These are phyloP conservation scores for Colletotrichum destructivum DNA, from an alignment of 2,329 filamentous ascomycete genomes.

Conservation along the genomic window DNA sequence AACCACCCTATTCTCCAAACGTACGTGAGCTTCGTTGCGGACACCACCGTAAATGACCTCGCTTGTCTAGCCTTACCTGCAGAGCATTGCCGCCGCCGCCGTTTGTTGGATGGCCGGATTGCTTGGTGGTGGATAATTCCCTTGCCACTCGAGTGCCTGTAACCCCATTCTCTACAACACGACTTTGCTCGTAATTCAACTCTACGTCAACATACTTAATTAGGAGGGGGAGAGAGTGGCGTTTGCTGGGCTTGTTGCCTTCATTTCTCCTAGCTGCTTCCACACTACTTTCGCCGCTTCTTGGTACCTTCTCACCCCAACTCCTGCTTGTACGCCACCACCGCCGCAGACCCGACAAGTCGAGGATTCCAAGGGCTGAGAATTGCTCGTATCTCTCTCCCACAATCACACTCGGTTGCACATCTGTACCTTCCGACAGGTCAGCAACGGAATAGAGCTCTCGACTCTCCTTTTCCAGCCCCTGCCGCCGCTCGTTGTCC, in stretches of 20 bases:
- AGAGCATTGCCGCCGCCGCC: not conserved
- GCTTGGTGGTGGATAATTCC: constrained; percentile 4
- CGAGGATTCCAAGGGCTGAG: constrained; percentile 6
- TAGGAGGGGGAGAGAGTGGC: too few relatives aligned
- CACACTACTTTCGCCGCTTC: not conserved
- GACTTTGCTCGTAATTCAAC: not conserved
- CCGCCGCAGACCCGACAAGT: constrained; percentile 14
- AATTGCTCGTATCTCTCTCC: constrained; percentile 6
- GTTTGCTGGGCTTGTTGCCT: not conserved
- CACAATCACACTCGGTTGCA: not conserved
- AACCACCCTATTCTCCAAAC: not conserved
- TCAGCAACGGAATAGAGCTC: not conserved
- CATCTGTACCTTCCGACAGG: constrained; percentile 7
- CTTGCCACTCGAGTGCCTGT: constrained; percentile 13
- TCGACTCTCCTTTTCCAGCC: not conserved
- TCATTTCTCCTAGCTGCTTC: not conserved
- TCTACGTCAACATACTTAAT: not conserved
- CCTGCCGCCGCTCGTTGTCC: not conserved
- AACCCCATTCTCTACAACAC: not conserved
- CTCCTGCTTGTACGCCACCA: constrained; percentile 9
- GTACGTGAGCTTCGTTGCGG: not conserved
- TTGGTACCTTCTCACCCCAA: not conserved
- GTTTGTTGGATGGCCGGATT: not conserved
- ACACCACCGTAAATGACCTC: not conserved
- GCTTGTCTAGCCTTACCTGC: constrained; percentile 1